Base-by-base conservation (phyloP, 306 rosid genomes). In the Phaseolus lunatus region DNA sequence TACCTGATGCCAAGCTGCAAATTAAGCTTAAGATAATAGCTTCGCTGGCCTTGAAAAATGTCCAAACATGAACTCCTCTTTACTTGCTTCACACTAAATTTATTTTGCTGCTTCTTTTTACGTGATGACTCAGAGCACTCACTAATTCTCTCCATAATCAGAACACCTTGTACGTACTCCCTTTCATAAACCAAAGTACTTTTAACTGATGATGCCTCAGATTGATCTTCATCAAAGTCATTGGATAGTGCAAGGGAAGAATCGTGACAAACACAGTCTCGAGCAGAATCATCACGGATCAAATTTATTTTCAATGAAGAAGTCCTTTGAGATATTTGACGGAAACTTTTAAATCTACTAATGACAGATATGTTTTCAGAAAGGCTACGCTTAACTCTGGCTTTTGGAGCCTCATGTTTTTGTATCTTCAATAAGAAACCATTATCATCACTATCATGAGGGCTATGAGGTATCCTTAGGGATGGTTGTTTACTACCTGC, bases 151-250 rank as follows among this genome's bases (percentile, higher is more conserved):
- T 94, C 96, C 83, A 82, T 83, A 45, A 84, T 90, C 58, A 94
- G 75, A 78, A 94, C 96, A 79, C 97, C 98, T 84, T 91, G 97
- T 84, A 87, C 58, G 73, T 91, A 90, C 75, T 91, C 97, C 84
- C 96, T 86, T 79, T 88, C 97, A 44, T 86, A 90, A 73, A 86
- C 89, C 50, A 79, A 62, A 77, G 7, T 27, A 61, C 80, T 70
- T 57, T 20, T 75, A 45, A 79, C 87, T 2, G 27, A 84, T 3
- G 66, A 84, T 3, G 66, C 69, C 77, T 81, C 90, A 72, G 73
- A 33, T 58, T 89, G 88, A 74, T 67, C 81, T 58, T 74, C 87
- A 56, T 77, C 83, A 1, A 77, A 82, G 71, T 65, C 24, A 66
- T 76, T 77, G 78, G 86, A 67, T 76, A 73, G 70, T 16, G 70